Evolutionary conservation across 495 filamentous ascomycete species (phyloP).

Genomic region (Clavariopsis aquatica): DNA sequence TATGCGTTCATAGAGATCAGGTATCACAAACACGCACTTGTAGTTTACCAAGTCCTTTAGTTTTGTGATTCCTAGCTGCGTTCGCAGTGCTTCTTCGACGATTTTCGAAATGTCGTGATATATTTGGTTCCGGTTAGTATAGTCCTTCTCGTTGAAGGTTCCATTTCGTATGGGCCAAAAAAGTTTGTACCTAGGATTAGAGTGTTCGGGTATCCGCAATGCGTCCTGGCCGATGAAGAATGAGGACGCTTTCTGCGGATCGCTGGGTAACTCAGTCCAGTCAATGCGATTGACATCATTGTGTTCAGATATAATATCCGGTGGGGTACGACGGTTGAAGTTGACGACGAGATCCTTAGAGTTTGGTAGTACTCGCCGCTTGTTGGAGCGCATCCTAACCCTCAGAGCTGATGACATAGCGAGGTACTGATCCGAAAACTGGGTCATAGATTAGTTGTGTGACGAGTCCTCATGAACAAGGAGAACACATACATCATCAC

Average conservation of each 20-base stretch:
- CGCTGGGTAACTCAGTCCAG: slow-evolving; percentile 79
- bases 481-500: slow-evolving; percentile 65
- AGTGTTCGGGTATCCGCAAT: slow-evolving; percentile 81
- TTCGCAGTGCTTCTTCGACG: slow-evolving; percentile 80
- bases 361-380: slow-evolving; percentile 88
- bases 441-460: slow-evolving; percentile 12
- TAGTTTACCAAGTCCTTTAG: slow-evolving; percentile 85
- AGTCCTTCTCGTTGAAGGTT: slow-evolving; percentile 87
- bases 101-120: slow-evolving; percentile 84
- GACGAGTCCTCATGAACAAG: slow-evolving; percentile 15
- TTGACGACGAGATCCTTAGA: slow-evolving; percentile 92
- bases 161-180: slow-evolving; percentile 89
- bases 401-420: slow-evolving; percentile 85
- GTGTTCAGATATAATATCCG: slow-evolving; percentile 86
- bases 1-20: slow-evolving; percentile 90
- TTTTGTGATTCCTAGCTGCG: slow-evolving; percentile 73
- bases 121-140: slow-evolving; percentile 70
- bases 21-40: slow-evolving; percentile 91
- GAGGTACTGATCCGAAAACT: slow-evolving; percentile 75
- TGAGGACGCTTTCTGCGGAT: slow-evolving; percentile 61
- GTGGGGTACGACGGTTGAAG: slow-evolving; percentile 77
- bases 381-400: slow-evolving; percentile 85
- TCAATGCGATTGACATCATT: slow-evolving; percentile 91
- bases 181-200: slow-evolving; percentile 84
- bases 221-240: slow-evolving; percentile 81